phyloP scores from a whole-genome alignment of 441 rosid species.

The Gossypium trilobum region DNA sequence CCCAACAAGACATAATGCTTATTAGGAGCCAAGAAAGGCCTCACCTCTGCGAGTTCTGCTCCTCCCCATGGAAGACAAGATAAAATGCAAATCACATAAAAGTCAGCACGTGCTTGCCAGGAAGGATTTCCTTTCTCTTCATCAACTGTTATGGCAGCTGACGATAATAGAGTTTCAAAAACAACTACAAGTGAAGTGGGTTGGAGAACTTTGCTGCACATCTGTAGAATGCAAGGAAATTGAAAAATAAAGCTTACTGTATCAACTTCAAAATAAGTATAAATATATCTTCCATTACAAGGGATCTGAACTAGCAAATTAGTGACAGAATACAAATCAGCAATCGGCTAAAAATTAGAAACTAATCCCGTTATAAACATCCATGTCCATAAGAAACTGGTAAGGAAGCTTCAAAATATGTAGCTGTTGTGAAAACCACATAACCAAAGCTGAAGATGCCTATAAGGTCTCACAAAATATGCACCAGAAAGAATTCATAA shows the following conservation, averaged over 20 bases:
- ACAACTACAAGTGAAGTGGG: conserved; percentile 76
- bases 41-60: conserved; percentile 85
- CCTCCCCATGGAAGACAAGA: conserved; percentile 99
- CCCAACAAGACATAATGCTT: neutral
- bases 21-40: conserved; percentile 11
- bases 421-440: neutral
- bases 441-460: neutral
- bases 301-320: neutral
- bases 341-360: neutral
- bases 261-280: neutral
- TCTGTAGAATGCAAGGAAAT: conserved; percentile 31
- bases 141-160: conserved; percentile 92
- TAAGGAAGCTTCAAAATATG: neutral
- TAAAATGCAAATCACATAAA: conserved; percentile 78
- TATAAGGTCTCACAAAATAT: neutral
- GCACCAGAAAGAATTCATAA: neutral
- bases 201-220: conserved; percentile 94
- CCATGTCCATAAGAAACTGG: neutral
- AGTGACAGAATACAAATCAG: neutral
- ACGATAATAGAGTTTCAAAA: conserved; percentile 79
- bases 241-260: conserved; percentile 10
- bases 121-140: conserved; percentile 98
- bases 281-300: conserved; percentile 8
- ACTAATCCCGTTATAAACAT: neutral
- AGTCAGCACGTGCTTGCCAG: conserved; percentile 96